Conservation (phyloP, 805 yeast species). For the Lachancea quebecensis region DNA sequence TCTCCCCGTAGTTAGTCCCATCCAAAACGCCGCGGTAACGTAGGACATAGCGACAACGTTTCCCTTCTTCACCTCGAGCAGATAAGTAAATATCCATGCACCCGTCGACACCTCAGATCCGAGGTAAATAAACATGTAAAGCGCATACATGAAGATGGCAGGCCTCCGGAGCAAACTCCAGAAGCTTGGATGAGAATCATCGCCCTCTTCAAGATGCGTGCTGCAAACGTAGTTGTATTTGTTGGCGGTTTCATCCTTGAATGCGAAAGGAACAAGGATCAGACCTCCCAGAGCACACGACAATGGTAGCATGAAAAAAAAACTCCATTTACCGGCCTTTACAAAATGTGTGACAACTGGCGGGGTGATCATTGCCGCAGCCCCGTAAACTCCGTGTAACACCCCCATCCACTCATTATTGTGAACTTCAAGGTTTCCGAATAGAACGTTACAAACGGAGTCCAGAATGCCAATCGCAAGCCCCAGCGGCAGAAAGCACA, state of each 20-base stretch:
- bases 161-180: slow-evolving; percentile 24
- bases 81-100: slow-evolving; percentile 63
- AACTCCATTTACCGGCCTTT: slow-evolving; percentile 26
- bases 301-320: slow-evolving; percentile 30
- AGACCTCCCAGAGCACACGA: slow-evolving; percentile 33
- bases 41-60: slow-evolving; percentile 45
- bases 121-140: slow-evolving; percentile 53
- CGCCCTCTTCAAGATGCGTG: slow-evolving; percentile 14
- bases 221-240: slow-evolving; percentile 30
- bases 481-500: slow-evolving; percentile 30
- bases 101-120: slow-evolving; percentile 67
- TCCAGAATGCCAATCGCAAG: slow-evolving; percentile 31
- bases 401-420: slow-evolving; percentile 54
- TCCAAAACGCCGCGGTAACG: slow-evolving; percentile 66
- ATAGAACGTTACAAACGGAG: slow-evolving; percentile 28
- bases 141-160: slow-evolving; percentile 42
- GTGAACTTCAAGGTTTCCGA: slow-evolving; percentile 34
- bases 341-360: slow-evolving; percentile 46
- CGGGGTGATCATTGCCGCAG: slow-evolving; percentile 68
- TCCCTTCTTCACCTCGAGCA: slow-evolving; percentile 48
- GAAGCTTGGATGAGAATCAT: slow-evolving; percentile 13
- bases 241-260: slow-evolving; percentile 37
- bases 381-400: slow-evolving; percentile 64
- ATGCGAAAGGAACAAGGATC: slow-evolving; percentile 35
- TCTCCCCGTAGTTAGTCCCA: slow-evolving; percentile 62